Evolutionary conservation across 164 flowering plant genomes (phyloP), one percentile per base, ranked within the genome.

Genomic region (Vitis vinifera): DNA sequence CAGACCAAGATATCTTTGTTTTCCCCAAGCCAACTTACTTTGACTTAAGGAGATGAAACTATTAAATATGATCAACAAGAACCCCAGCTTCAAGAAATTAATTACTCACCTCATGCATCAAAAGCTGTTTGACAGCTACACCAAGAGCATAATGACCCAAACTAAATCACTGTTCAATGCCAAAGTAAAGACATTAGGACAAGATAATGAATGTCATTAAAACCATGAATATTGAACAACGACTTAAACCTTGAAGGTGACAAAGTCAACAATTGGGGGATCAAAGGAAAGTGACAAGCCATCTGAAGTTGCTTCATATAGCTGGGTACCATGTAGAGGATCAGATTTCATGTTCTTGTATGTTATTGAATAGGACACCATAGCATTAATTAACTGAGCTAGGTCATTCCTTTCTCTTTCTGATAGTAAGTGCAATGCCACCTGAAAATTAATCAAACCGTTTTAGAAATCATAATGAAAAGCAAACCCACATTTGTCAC

Each of bases 51-150:
- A 31, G 44, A 31, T 31, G 44, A 31, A 31, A 31, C 44, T 31
- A 31, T 31, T 7, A 31, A 31, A 31, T 31, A 7, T 31, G 44
- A 31, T 7, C 44, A 53, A 14, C 27, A 30, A 9, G 11, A 52
- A 6, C 23, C 17, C 27, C 8, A 66, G 10, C n/a, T 53, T 48
- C 30, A 57, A 14, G 58, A 50, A 62, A 55, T 4, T 51, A 50
- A 67, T 14, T 17, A 73, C 88, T 78, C 78, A 93, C 99, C 97
- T 95, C 97, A 72, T 95, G 97, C 66, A 88, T 73, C 84, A 95
- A 77, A 48, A 93, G 75, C 83, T 91, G 89, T 83, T 87, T 95
- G 88, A 89, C 73, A 8, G 98, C 87, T 72, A 81, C 73, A 61
- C 93, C 76, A 70, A 93, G 92, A 59, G 76, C 85, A 75, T 63